Evolutionary conservation across 306 rosid genomes (phyloP).

Genomic region (Trichosanthes truncata): DNA sequence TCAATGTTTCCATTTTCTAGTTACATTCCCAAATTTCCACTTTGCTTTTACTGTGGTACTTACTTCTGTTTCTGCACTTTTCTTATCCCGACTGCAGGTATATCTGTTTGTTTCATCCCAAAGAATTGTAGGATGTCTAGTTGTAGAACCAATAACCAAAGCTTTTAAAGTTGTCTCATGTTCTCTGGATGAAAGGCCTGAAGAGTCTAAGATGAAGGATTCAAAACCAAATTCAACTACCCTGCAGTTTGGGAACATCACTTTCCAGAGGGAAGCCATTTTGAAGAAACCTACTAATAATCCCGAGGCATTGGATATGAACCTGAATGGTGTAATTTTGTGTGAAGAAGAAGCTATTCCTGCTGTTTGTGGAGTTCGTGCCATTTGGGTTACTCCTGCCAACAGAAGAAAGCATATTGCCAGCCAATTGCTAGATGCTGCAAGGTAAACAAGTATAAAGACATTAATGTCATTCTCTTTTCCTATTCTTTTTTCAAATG

Average conservation of each 20-base stretch:
- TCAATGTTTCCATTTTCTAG: background rate
- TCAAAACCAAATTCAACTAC: constrained; percentile 16
- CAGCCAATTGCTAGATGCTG: constrained; percentile 59
- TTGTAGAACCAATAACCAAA: constrained; percentile 59
- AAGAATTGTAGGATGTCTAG: constrained; percentile 51
- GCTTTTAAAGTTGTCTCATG: constrained; percentile 52
- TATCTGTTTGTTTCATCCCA: constrained; percentile 50
- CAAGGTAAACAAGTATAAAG: constrained; percentile 32
- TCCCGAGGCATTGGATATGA: constrained; percentile 22
- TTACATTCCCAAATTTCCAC: background rate
- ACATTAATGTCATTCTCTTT: background rate
- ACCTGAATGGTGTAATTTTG: constrained; percentile 34
- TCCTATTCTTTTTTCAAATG: background rate
- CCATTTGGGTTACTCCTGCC: constrained; percentile 78
- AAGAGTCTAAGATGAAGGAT: constrained; percentile 17
- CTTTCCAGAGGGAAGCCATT: constrained; percentile 52
- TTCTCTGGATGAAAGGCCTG: constrained; percentile 18
- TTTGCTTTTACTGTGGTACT: background rate
- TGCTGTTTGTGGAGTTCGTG: constrained; percentile 71
- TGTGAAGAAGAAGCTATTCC: constrained; percentile 46
- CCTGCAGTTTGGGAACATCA: constrained; percentile 59
- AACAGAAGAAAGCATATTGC: constrained; percentile 67
- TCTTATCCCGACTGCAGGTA: constrained; percentile 28
- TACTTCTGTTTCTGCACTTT: background rate
- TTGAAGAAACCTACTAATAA: constrained; percentile 24